Conservation (phyloP, 73 alveolate genomes). For the Loxodes magnus region DNA sequence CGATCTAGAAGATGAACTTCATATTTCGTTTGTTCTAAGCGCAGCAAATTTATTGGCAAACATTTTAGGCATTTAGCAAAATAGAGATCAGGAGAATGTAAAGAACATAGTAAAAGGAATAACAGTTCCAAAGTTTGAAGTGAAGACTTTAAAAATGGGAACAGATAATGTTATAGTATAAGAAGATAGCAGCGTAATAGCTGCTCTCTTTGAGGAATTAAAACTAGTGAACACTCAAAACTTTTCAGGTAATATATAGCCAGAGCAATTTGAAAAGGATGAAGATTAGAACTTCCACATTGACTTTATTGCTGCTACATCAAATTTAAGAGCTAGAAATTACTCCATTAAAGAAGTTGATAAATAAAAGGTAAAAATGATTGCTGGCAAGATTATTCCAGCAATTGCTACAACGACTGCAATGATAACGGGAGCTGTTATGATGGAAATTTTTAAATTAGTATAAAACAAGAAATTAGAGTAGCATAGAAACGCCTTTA, state of each 20-base stretch:
- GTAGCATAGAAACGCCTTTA: conserved; percentile 25
- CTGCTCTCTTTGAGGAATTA: conserved; percentile 38
- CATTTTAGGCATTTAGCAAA: conserved; percentile 47
- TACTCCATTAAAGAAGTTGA: conserved; percentile 64
- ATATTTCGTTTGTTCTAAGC: conserved; percentile 55
- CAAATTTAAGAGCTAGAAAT: conserved; percentile 83
- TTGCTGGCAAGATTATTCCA: conserved; percentile 93
- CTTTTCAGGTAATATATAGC: conserved; percentile 36
- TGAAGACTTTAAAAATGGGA: conserved; percentile 17
- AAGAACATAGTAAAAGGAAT: conserved; percentile 23
- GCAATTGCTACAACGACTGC: conserved; percentile 94
- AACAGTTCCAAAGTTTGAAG: conserved; percentile 30
- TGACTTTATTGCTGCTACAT: conserved; percentile 77
- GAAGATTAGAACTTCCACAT: conserved; percentile 74
- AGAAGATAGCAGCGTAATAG: conserved; percentile 54
- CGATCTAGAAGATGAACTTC: conserved; percentile 57
- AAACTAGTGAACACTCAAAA: conserved; percentile 36
- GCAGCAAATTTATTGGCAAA: conserved; percentile 73
- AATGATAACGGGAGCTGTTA: conserved; percentile 66
- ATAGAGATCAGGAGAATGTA: conserved; percentile 31
- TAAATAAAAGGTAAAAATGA: conserved; percentile 56
- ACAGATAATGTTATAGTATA: conserved; percentile 1
- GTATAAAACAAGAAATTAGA: conserved; percentile 22
- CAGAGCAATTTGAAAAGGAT: conserved; percentile 81
- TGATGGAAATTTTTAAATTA: conserved; percentile 39